These are phyloP conservation scores for Xylaria sp. DNA, from an alignment of 2,329 filamentous ascomycete species.

Conservation along the genomic window DNA sequence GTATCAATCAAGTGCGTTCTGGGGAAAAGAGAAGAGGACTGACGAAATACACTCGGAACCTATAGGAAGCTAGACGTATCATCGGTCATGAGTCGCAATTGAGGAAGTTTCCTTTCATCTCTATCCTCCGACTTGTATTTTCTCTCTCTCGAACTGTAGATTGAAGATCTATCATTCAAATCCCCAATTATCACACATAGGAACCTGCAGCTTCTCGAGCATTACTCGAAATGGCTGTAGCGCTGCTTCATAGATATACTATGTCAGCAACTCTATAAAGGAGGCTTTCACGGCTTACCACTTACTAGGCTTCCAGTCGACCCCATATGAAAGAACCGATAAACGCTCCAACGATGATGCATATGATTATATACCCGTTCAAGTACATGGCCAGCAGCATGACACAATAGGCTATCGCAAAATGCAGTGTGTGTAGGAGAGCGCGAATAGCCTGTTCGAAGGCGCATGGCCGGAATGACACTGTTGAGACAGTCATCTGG, in stretches of 20 bases:
- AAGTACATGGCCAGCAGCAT: constrained; percentile 75
- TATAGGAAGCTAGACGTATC: neutral
- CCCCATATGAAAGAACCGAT: constrained; percentile 70
- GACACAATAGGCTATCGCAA: constrained; percentile 80
- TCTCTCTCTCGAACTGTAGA: neutral
- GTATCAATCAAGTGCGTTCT: neutral
- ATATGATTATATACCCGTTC: constrained; percentile 81
- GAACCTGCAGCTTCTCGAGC: constrained; percentile 24
- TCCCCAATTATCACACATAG: constrained; percentile 33
- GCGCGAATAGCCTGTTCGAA: constrained; percentile 73
- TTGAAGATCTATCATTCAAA: neutral
- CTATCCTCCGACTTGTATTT: neutral
- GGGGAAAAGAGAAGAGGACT: neutral
- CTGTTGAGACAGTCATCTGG: neutral
- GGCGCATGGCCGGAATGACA: neutral
- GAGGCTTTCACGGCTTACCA: constrained; percentile 52
- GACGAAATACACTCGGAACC: neutral
- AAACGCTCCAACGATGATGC: constrained; percentile 80
- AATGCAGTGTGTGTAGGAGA: constrained; percentile 74
- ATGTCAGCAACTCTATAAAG: constrained; percentile 5
- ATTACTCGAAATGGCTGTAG: neutral
- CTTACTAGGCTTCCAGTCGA: constrained; percentile 56
- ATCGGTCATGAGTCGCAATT: neutral
- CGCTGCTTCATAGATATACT: neutral
- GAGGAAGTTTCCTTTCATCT: neutral